Conservation (phyloP, 1,284 basidiomycete species). For the Cystobasidium pallidum region DNA sequence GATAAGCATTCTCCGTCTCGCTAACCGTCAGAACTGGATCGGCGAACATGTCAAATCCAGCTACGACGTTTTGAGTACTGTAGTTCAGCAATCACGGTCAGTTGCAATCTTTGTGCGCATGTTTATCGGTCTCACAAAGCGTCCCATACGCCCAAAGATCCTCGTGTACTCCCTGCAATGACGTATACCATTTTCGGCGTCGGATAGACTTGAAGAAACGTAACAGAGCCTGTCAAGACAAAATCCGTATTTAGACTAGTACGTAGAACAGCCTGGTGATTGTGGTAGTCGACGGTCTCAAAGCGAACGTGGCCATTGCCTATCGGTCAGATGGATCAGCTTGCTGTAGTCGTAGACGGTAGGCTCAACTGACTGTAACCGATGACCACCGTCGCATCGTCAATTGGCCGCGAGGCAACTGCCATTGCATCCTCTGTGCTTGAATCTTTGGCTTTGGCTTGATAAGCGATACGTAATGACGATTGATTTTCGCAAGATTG, state of each 20-base stretch:
- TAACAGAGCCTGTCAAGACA: not conserved
- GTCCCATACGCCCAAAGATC: conserved; percentile 12
- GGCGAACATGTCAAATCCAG: conserved; percentile 17
- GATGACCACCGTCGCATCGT: conserved; percentile 5
- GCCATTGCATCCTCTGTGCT: not conserved
- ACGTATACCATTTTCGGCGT: not conserved
- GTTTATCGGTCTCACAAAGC: conserved; percentile 6
- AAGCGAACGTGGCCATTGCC: conserved; percentile 18
- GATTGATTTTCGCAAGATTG: not conserved
- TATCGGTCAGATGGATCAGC: not conserved
- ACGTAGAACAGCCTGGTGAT: not conserved
- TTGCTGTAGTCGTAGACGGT: not conserved
- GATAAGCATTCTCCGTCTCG: not conserved
- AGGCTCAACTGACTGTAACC: not conserved
- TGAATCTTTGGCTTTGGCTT: not conserved
- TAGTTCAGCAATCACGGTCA: not conserved
- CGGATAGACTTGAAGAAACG: not conserved
- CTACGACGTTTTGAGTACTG: conserved; percentile 5
- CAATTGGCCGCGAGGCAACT: conserved; percentile 1
- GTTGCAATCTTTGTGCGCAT: not conserved
- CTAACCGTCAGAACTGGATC: conserved; percentile 18
- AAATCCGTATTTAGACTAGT: too few species aligned
- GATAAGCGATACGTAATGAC: conserved; percentile 19
- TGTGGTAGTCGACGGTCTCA: not conserved
- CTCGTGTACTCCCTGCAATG: not conserved